Conservation (phyloP, 2,329 filamentous ascomycete species). For the Colletotrichum coccodes region DNA sequence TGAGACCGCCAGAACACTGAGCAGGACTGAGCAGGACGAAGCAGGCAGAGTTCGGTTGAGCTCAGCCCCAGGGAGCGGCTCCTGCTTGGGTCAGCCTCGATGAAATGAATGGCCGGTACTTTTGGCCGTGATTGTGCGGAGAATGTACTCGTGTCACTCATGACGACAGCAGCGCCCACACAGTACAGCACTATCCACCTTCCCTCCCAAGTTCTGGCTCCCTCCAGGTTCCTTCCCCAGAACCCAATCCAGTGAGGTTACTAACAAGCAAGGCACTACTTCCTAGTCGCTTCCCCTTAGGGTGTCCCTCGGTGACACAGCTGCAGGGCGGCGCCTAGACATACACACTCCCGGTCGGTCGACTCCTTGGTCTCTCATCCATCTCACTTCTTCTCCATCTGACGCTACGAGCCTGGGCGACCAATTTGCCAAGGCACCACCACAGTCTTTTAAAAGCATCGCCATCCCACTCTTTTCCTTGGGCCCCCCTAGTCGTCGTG, state of each 20-base stretch:
- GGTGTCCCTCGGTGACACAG: background rate
- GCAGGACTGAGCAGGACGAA: background rate
- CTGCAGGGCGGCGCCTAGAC: constrained; percentile 16
- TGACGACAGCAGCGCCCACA: background rate
- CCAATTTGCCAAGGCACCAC: constrained; percentile 23
- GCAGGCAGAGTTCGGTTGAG: background rate
- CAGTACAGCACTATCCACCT: background rate
- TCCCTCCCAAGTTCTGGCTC: background rate
- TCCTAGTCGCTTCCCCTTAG: background rate
- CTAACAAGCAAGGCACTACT: background rate
- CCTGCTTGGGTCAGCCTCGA: background rate
- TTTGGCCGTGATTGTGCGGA: background rate
- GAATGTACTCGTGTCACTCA: background rate
- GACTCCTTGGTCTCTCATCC: background rate
- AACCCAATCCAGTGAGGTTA: constrained; percentile 22
- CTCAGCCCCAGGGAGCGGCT: constrained; percentile 6
- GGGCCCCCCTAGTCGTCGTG: background rate
- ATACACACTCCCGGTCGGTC: background rate
- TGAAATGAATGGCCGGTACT: background rate
- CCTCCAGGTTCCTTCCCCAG: background rate
- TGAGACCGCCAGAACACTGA: background rate
- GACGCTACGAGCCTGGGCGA: constrained; percentile 16
- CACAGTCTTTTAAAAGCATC: constrained; percentile 20
- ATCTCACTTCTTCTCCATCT: background rate
- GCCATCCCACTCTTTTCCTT: constrained; percentile 28